Percentiles rank a stretch among this genome's conserved stretches.
These are phyloP conservation scores for Cutaneotrichosporon dermatis DNA, from an alignment of 1,284 basidiomycete genomes.

Conservation along the genomic window DNA sequence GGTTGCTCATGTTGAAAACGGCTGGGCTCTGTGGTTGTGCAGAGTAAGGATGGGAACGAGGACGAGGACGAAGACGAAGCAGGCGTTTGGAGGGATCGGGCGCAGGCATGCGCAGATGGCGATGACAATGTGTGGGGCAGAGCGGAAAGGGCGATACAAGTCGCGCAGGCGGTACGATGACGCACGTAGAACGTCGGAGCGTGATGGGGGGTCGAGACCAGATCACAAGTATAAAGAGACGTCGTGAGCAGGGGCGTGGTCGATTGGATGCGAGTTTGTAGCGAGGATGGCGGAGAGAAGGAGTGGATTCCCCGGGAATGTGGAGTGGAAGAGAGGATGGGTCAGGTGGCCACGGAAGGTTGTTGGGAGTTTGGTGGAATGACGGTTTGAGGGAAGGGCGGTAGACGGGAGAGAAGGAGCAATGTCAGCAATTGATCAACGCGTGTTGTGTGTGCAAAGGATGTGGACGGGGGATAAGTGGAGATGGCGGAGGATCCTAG, in stretches of 20 bases:
- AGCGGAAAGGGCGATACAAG: not conserved
- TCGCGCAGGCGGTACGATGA: not conserved
- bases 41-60: not conserved
- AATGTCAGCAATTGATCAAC: conserved; percentile 1
- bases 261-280: not conserved
- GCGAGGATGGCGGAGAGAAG: not conserved
- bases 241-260: not conserved
- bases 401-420: not conserved
- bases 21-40: not conserved
- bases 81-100: not conserved
- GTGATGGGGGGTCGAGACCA: too few relatives aligned
- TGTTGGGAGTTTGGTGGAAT: not conserved
- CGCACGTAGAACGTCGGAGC: too few relatives aligned
- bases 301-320: not conserved
- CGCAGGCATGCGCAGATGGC: not conserved
- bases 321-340: not conserved
- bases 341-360: conserved; percentile 4
- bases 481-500: not conserved
- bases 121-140: not conserved
- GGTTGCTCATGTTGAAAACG: conserved; percentile 15
- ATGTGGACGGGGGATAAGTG: not conserved
- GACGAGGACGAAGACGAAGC: not conserved
- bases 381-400: not conserved
- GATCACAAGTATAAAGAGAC: too few relatives aligned
- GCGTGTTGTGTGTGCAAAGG: not conserved